phyloP scores from a whole-genome alignment of 108 stramenopile species.

The Pseudonitzschia delicatissima region DNA sequence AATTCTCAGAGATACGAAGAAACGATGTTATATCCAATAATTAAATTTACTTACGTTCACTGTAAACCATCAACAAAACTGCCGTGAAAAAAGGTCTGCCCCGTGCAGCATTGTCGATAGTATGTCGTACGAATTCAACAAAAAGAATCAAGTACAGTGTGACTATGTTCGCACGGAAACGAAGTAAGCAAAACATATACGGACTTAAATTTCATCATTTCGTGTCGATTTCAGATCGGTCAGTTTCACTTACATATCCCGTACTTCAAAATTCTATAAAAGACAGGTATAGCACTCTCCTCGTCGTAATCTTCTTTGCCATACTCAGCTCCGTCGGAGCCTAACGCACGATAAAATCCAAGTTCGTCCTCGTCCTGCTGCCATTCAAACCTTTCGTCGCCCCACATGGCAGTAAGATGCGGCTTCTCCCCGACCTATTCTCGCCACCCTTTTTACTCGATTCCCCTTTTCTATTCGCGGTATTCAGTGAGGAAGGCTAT shows the following conservation, averaged over 20 bases:
- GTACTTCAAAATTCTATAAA: conserved; percentile 5
- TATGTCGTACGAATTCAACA: conserved; percentile 65
- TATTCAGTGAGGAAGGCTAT: too few species aligned
- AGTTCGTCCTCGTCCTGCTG: neutral
- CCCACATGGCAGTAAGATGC: too few species aligned
- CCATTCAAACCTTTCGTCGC: too few species aligned
- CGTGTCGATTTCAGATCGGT: neutral
- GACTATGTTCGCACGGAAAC: neutral
- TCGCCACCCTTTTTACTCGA: neutral
- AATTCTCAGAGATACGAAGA: neutral
- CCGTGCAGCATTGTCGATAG: conserved; percentile 56
- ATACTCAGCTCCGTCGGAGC: neutral
- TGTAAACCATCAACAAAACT: conserved; percentile 72
- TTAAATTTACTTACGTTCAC: conserved; percentile 59
- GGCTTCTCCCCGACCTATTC: neutral
- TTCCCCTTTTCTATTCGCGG: too few species aligned
- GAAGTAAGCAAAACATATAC: neutral
- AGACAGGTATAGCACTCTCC: neutral
- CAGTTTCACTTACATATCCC: neutral
- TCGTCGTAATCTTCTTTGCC: neutral
- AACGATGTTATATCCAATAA: neutral
- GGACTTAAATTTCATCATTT: neutral
- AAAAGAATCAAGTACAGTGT: conserved; percentile 69
- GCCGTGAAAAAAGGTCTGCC: conserved; percentile 65
- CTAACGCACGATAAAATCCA: conserved; percentile 1